Conservation (phyloP, 225 moss, liverwort and hornwort species). For the Polytrichum commune region DNA sequence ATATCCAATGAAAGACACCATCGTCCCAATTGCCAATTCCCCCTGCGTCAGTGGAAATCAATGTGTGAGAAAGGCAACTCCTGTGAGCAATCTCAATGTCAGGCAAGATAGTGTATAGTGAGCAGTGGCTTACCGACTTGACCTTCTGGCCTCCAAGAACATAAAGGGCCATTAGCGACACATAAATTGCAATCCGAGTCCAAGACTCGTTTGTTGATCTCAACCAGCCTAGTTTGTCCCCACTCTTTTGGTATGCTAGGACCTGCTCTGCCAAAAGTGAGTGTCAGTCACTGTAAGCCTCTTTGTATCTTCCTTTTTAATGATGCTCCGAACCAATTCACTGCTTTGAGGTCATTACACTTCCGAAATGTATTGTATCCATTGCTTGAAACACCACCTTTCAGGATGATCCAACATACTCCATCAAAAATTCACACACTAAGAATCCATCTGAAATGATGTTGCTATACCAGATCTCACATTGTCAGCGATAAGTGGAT, state of each 20-base stretch:
- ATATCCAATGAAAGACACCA: conserved; percentile 98
- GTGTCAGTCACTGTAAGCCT: neutral
- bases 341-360: too few species aligned
- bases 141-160: conserved; percentile 97
- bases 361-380: too few species aligned
- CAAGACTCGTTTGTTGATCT: conserved; percentile 97
- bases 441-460: too few species aligned
- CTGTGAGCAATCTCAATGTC: neutral
- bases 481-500: too few species aligned
- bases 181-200: conserved; percentile 92
- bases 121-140: conserved; percentile 56
- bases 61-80: neutral
- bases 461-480: too few species aligned
- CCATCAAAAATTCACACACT: too few species aligned
- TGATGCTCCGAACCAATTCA: too few species aligned
- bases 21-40: conserved; percentile 76
- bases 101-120: neutral
- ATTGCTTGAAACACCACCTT: too few species aligned
- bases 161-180: conserved; percentile 95
- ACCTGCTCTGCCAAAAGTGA: conserved; percentile 48
- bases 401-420: too few species aligned
- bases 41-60: conserved; percentile 49
- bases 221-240: conserved; percentile 87
- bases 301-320: neutral
- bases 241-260: conserved; percentile 84